Base-by-base conservation (phyloP, 2,329 filamentous ascomycete species). In the Calonectria pauciramosa region DNA sequence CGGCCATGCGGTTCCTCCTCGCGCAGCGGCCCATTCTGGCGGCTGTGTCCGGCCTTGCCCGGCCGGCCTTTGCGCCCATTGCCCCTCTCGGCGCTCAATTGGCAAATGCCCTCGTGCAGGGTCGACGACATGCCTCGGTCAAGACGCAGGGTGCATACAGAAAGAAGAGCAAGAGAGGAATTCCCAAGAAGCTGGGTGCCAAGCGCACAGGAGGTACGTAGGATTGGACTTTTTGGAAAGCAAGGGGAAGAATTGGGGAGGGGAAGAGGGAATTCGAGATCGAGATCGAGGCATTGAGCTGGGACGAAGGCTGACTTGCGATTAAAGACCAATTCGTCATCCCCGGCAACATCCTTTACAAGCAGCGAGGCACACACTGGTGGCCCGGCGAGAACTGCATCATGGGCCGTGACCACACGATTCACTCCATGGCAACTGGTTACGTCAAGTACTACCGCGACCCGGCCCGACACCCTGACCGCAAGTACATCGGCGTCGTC, bases 381-480 rank as follows among this genome's bases (percentile, higher is more conserved):
- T 96, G 94, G 85, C 94, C 97, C 1, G 97, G 97, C 82, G 97
- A 99, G 85, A 99, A 99, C 87, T 95, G 94, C 85, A 94, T 93
- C 81, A 96, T 99, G 89, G 97, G 97, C 66, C 94, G 97, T 75
- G 96, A 99, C 85, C 97, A 99, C 88, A 99, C 96, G 66, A 97
- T 99, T 84, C 98, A 95, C 86, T 93, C 97, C 68, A 93, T 93
- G 74, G 91, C 94, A 71, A 90, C 94, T 4, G 97, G 97, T 77
- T 99, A 97, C 86, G 97, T 99, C 75, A 96, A 97, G 81, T 99
- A 98, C 91, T 99, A 99, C 89, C 93, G 94, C 83, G 96, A 99
- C 83, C 96, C 96, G 0, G 86, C 90, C 38, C 90, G 89, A 73
- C 95, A 99, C 85, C 94, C 96, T 0, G 94, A 95, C 79, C 92